Base-by-base conservation (phyloP, 345 rosid species). In the Camelina neglecta region DNA sequence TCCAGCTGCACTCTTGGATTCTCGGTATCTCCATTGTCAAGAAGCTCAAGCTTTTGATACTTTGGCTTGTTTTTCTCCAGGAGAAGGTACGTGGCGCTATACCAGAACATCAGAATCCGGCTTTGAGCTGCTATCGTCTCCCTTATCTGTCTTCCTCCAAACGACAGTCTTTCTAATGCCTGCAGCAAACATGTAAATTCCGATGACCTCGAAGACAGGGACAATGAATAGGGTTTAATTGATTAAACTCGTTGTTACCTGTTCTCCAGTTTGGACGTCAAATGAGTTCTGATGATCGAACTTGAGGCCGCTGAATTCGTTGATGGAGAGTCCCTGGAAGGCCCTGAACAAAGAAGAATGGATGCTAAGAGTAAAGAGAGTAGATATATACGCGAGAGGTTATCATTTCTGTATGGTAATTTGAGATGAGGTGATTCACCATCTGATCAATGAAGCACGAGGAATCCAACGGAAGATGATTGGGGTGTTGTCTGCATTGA, bases 401-500 rank as follows among this genome's bases (percentile, higher is more conserved):
- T 35, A 21, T 61, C 39, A 41, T 59, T 31, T 47, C 11, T 38
- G 38, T 26, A 35, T 62, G 41, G 24, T 35, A 23, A 47, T 49
- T 61, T 61, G 26, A 70, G 57, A 8, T 6, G 18, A 67, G 44
- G 64, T 33, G 11, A 61, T 42, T 81, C 83, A 94, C 99, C 97
- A 92, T 90, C 96, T 85, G 79, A 95, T 90, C 47, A 95, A 81
- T 33, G 99, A 95, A 79, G 84, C 90, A 69, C 79, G 83, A 38
- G 99, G 99, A 80, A 95, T 90, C 97, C 97, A 92, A 69, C 89
- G 90, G 81, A 95, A 95, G 83, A 89, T 81, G 20, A 90, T 84
- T 48, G 99, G 99, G 38, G 97, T 90, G 74, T 90, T 92, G 56
- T 86, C 93, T 67, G 97, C 88, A 78, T 89, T 95, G 75, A 90